Conservation (phyloP, 345 rosid genomes). For the Kandelia obovata region DNA sequence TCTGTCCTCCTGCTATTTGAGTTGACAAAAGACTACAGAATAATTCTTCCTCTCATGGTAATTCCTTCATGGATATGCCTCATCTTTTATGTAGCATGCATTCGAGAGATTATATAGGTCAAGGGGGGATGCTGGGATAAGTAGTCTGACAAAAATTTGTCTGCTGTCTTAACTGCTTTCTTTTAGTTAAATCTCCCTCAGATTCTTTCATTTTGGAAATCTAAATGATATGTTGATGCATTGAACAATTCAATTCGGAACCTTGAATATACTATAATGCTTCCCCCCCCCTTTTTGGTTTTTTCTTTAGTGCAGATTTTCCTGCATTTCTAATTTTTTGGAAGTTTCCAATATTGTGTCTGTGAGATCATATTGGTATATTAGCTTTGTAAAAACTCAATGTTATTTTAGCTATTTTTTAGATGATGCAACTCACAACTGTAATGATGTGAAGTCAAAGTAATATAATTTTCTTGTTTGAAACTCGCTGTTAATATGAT, state of each 20-base stretch:
- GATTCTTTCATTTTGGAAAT: neutral
- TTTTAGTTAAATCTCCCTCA: neutral
- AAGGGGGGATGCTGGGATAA: constrained; percentile 1
- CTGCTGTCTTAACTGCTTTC: neutral
- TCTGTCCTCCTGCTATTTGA: constrained; percentile 88
- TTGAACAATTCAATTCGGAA: no score
- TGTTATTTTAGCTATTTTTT: no score
- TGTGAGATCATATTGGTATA: neutral
- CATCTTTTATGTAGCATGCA: neutral
- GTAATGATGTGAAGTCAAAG: no score
- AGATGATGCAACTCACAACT: no score
- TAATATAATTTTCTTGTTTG: no score
- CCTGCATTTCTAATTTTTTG: constrained; percentile 4
- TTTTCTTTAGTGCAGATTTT: neutral
- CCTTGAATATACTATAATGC: neutral
- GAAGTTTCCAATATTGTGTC: no score
- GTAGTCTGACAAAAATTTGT: neutral
- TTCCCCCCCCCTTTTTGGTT: neutral
- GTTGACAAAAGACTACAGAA: constrained; percentile 95
- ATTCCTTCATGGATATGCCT: constrained; percentile 20
- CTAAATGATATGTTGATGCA: no score
- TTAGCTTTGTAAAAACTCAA: no score
- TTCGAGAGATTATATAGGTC: constrained; percentile 8
- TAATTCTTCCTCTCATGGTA: constrained; percentile 97
- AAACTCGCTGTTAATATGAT: no score